phyloP scores from a whole-genome alignment of 1,284 basidiomycete genomes.

The Rhodotorula sp. region DNA sequence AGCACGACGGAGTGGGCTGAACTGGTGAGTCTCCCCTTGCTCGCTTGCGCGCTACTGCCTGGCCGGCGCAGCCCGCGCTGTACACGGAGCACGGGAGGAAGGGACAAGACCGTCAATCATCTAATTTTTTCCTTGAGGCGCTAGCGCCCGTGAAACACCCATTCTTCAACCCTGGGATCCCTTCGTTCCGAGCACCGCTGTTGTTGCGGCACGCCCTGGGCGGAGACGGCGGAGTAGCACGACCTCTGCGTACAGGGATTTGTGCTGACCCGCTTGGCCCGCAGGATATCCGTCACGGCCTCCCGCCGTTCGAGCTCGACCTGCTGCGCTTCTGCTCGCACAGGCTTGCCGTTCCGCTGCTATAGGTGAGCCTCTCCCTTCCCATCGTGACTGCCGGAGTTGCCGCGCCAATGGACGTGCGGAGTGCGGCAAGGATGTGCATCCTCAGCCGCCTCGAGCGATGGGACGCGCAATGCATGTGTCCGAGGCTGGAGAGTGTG shows the following conservation, averaged over 20 bases:
- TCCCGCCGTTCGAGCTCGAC: neutral
- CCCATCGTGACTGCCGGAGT: too few relatives aligned
- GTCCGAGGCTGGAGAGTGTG: constrained; percentile 13
- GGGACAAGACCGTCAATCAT: constrained; percentile 20
- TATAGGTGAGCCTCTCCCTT: neutral
- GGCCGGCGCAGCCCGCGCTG: neutral
- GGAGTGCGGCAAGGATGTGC: constrained; percentile 6
- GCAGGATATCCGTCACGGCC: too few relatives aligned
- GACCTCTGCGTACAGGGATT: too few relatives aligned
- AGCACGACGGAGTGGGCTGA: too few relatives aligned
- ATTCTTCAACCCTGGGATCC: constrained; percentile 33
- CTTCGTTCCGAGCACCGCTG: too few relatives aligned
- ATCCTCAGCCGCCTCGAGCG: neutral
- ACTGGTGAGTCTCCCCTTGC: neutral
- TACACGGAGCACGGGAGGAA: neutral
- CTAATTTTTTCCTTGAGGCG: constrained; percentile 20
- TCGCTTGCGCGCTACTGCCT: neutral
- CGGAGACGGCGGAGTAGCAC: too few relatives aligned
- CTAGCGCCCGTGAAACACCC: constrained; percentile 12
- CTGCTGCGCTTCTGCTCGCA: too few relatives aligned
- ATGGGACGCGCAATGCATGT: constrained; percentile 20
- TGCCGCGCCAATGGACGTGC: too few relatives aligned
- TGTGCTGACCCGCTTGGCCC: too few relatives aligned
- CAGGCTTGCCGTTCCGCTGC: neutral
- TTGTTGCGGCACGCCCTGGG: too few relatives aligned